Evolutionary conservation across 176 grass and related monocot genomes (phyloP), one percentile per base, ranked within the genome.

Genomic region (Hsuehochloa calcarea): DNA sequence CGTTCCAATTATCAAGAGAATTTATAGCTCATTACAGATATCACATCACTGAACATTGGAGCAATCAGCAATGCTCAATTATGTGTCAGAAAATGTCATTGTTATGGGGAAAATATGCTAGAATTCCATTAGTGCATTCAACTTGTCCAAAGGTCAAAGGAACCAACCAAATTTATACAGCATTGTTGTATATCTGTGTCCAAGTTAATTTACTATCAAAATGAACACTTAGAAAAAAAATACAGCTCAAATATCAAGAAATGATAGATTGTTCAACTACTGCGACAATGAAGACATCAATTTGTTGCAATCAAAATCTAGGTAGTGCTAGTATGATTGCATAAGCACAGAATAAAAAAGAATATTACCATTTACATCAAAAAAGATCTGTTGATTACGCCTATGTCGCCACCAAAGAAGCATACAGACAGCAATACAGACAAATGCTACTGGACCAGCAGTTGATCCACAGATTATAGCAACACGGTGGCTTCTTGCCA

Each of bases 331-430:
- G 3, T 58, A 73, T 49, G 44, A 64, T 34, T 5, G 23, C 27
- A 86, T 49, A 79, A 35, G 31, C 6, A 60, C 7, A 72, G 6
- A 29, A 69, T 45, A 1, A 0, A 29, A 76, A 47, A 54, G 44
- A 84, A 50, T 65, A 82, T 93, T 85, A 98, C 96, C 96, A 43
- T 95, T 95, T 72, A 98, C 93, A 47, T 98, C 96, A 80, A 95
- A 98, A 74, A 98, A 98, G 54, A 98, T 85, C 79, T 95, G 96
- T 47, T 98, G 96, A 69, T 93, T 98, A 74, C 46, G 84, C 91
- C 85, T 93, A 74, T 93, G 74, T n/a, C 81, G 93, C 85, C 91
- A 93, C 91, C 89, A 95, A 82, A 98, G 85, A 88, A 98, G 76
- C 77, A 98, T 75, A 81, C 87, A 66, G 41, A 84, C 66, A 45